These are phyloP conservation scores for Lepidium africanum DNA, from an alignment of 345 rosid genomes.

Conservation along the genomic window DNA sequence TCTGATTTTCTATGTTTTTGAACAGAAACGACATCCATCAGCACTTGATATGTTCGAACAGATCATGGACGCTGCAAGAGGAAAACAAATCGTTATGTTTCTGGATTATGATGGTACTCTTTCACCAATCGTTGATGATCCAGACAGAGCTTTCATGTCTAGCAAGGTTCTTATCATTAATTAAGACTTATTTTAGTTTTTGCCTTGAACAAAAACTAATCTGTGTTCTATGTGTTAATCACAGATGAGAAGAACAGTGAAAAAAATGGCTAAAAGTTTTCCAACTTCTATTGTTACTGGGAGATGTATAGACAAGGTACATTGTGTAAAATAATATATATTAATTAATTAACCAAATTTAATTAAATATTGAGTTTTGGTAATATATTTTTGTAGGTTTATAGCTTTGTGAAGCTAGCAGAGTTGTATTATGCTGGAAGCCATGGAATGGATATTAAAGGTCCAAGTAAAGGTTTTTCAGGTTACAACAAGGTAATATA, in stretches of 20 bases:
- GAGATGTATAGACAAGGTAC: slow-evolving; percentile 94
- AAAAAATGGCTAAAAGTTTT: slow-evolving; percentile 48
- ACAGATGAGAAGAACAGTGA: slow-evolving; percentile 87
- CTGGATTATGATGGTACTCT: slow-evolving; percentile 96
- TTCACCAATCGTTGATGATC: slow-evolving; percentile 88
- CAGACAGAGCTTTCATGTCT: slow-evolving; percentile 92
- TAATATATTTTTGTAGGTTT: slow-evolving; percentile 39
- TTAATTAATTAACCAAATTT: neutral
- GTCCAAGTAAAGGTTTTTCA: slow-evolving; percentile 56
- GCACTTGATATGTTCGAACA: slow-evolving; percentile 73
- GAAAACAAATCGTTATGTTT: slow-evolving; percentile 91
- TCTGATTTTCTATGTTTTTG: neutral
- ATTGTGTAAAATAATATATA: neutral
- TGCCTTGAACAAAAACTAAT: neutral
- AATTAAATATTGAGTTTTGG: neutral
- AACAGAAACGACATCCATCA: slow-evolving; percentile 77
- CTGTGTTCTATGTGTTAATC: neutral
- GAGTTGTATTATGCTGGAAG: slow-evolving; percentile 96
- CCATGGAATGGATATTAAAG: slow-evolving; percentile 99
- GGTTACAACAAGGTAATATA: slow-evolving; percentile 42
- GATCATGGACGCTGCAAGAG: slow-evolving; percentile 57
- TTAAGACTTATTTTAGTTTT: neutral
- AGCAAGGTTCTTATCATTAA: slow-evolving; percentile 39
- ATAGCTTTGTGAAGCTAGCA: slow-evolving; percentile 68
- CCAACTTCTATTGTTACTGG: slow-evolving; percentile 97